phyloP scores from a whole-genome alignment of 495 filamentous ascomycete species.

The Cercophora scortea region DNA sequence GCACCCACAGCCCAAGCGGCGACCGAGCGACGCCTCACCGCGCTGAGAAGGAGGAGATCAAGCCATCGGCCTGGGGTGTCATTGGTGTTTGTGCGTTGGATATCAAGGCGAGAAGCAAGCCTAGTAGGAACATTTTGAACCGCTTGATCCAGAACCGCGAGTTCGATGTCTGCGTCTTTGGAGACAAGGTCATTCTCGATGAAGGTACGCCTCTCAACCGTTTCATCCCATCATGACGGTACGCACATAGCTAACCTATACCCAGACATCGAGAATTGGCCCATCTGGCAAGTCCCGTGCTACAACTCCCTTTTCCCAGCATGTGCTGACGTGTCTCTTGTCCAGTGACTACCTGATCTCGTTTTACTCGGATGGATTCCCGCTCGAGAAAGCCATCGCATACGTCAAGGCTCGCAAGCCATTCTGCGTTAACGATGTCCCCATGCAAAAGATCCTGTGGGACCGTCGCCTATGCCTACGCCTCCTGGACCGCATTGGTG shows the following conservation, averaged over 20 bases:
- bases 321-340: conserved; percentile 4
- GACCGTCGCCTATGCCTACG: conserved; percentile 83
- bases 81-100: conserved; percentile 96
- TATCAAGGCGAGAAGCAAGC: conserved; percentile 92
- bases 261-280: conserved; percentile 63
- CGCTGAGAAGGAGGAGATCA: conserved; percentile 43
- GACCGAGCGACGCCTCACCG: conserved; percentile 35
- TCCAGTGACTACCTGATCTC: conserved; percentile 85
- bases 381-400: conserved; percentile 91
- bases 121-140: conserved; percentile 89
- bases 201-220: conserved; percentile 48
- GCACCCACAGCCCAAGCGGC: conserved; percentile 59
- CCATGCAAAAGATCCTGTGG: conserved; percentile 98
- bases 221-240: no score
- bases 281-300: conserved; percentile 42
- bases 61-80: conserved; percentile 43
- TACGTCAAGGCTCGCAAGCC: conserved; percentile 88
- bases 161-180: conserved; percentile 94
- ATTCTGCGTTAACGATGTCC: conserved; percentile 94
- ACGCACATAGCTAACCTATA: conserved; percentile 9
- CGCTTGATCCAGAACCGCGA: conserved; percentile 81
- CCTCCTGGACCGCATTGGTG: conserved; percentile 80
- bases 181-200: conserved; percentile 95
- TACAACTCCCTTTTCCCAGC: background rate
- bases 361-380: conserved; percentile 97